phyloP scores from a whole-genome alignment of 768 basidiomycete species.

The Boletus bicolor region DNA sequence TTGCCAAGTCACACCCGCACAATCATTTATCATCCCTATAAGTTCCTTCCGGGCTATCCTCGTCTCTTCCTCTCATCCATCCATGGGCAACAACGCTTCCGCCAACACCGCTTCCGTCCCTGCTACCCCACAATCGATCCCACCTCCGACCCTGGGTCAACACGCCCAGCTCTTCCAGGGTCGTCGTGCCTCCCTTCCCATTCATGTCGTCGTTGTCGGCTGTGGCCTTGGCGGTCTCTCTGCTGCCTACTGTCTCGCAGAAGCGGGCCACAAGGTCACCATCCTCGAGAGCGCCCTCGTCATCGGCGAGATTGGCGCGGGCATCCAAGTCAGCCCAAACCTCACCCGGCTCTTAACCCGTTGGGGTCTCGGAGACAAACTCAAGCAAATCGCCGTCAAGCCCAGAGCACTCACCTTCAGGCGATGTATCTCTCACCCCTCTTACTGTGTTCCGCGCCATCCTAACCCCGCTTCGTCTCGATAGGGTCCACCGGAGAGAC shows the following conservation, averaged over 20 bases:
- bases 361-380: slow-evolving; percentile 47
- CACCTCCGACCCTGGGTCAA: not conserved
- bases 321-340: slow-evolving; percentile 47
- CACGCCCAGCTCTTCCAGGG: slow-evolving; percentile 19
- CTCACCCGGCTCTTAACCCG: slow-evolving; percentile 44
- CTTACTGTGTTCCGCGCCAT: not conserved
- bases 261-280: slow-evolving; percentile 47
- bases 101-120: not conserved
- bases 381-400: slow-evolving; percentile 37
- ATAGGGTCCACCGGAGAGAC: slow-evolving; percentile 35
- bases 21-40: not conserved
- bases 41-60: not conserved
- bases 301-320: slow-evolving; percentile 48
- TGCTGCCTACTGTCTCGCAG: slow-evolving; percentile 43
- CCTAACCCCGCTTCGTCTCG: not conserved
- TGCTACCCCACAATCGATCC: not conserved
- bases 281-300: slow-evolving; percentile 41
- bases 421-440: slow-evolving; percentile 34
- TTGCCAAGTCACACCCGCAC: slow-evolving; percentile 7
- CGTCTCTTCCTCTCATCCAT: not conserved
- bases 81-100: not conserved
- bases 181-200: slow-evolving; percentile 21
- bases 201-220: slow-evolving; percentile 45
- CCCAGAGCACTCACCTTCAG: slow-evolving; percentile 40
- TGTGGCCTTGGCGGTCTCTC: slow-evolving; percentile 51